A percentile compares a stretch with the other conserved stretches of the same genome.
Conservation (phyloP, 139 green algal genomes). For the Chlamydomonas asymmetrica region DNA sequence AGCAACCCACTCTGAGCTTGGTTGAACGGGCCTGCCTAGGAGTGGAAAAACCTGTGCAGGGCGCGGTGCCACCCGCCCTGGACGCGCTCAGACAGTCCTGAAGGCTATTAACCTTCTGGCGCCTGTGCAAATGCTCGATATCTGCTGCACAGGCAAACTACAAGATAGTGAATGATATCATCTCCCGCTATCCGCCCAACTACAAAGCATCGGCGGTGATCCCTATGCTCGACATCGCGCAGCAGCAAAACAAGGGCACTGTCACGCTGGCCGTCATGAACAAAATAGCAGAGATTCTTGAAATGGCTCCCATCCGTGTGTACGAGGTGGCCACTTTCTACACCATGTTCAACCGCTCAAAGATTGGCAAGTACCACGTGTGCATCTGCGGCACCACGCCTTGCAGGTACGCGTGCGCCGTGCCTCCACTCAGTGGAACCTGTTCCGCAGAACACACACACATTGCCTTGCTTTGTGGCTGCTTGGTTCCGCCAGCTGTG, state of each 20-base stretch:
- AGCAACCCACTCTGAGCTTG: too few species aligned
- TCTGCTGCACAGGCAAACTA: conserved; percentile 45
- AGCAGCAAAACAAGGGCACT: conserved; percentile 95
- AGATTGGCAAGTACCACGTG: conserved; percentile 97
- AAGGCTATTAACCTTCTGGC: too few species aligned
- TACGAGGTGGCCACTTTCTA: conserved; percentile 98
- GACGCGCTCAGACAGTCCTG: too few species aligned
- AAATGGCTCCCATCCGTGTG: conserved; percentile 90
- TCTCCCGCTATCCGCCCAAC: conserved; percentile 90
- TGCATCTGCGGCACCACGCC: conserved; percentile 97
- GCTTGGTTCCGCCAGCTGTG: too few species aligned
- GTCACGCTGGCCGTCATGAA: conserved; percentile 92
- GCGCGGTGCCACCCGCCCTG: too few species aligned
- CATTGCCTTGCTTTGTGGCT: too few species aligned
- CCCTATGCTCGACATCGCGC: conserved; percentile 94
- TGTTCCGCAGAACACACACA: too few species aligned
- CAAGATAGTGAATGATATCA: conserved; percentile 71
- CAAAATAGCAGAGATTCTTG: conserved; percentile 82
- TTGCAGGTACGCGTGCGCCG: conserved; percentile 77
- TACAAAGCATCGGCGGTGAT: conserved; percentile 95
- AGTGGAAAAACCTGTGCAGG: too few species aligned
- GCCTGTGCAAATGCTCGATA: too few species aligned
- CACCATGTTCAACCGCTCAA: conserved; percentile 98
- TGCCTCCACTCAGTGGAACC: too few species aligned
- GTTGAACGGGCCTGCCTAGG: too few species aligned